Conservation (phyloP, 148 eudicot genomes). For the Chenopodium quinoa region DNA sequence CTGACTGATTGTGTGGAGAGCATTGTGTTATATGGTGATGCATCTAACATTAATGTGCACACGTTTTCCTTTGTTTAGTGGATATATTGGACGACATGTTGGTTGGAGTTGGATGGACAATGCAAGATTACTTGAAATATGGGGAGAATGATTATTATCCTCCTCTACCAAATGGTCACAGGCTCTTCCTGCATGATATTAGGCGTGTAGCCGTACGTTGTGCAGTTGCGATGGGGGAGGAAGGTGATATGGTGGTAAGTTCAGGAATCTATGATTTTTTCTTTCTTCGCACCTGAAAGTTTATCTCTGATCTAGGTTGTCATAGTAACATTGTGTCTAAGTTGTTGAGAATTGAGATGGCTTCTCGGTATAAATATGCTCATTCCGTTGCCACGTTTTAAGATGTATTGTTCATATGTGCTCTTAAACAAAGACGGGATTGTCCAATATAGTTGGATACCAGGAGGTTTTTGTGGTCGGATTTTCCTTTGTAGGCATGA, state of each 20-base stretch:
- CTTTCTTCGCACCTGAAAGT: background rate
- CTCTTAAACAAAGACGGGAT: background rate
- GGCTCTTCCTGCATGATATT: conserved; percentile 91
- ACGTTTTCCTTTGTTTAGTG: conserved; percentile 49
- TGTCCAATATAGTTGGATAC: background rate
- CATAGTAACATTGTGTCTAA: conserved; percentile 5
- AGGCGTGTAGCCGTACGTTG: conserved; percentile 93
- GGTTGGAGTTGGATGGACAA: conserved; percentile 91
- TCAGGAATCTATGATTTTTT: background rate
- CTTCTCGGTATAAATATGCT: background rate
- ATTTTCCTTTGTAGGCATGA: background rate
- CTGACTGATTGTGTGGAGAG: background rate
- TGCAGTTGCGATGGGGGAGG: conserved; percentile 99
- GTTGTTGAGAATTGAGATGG: background rate
- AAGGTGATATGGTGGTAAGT: conserved; percentile 97
- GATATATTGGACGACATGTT: conserved; percentile 99
- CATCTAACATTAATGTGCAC: conserved; percentile 24
- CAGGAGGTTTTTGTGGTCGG: background rate
- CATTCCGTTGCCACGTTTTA: background rate
- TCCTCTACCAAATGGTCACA: conserved; percentile 89
- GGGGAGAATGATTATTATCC: conserved; percentile 98
- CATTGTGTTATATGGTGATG: conserved; percentile 14
- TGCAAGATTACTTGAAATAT: conserved; percentile 94
- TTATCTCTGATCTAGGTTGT: background rate
- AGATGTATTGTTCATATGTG: background rate